Conservation (phyloP, 768 basidiomycete genomes). For the Termitomyces sp. region DNA sequence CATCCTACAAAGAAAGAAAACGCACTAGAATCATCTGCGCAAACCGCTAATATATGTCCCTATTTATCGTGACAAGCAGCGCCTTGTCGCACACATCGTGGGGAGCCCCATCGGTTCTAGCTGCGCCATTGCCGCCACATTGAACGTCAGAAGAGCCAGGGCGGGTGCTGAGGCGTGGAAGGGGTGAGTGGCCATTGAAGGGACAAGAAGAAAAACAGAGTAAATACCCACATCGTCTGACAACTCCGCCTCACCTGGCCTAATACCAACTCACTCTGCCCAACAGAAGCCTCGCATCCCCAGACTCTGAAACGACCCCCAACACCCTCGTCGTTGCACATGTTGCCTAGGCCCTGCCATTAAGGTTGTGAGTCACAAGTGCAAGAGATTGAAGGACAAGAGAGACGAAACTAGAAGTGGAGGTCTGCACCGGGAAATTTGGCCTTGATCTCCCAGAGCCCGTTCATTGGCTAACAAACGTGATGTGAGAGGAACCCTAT, state of each 20-base stretch:
- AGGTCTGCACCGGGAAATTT: too few relatives aligned
- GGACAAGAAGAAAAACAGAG: not conserved
- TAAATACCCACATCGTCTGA: slow-evolving; percentile 43
- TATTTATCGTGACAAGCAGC: slow-evolving; percentile 79
- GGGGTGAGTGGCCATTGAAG: not conserved
- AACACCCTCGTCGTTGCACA: too few relatives aligned
- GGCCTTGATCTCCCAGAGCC: too few relatives aligned
- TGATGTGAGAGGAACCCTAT: too few relatives aligned
- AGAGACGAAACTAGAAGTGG: too few relatives aligned
- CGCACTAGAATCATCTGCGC: slow-evolving; percentile 86
- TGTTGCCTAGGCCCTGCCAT: too few relatives aligned
- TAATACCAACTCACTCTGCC: too few relatives aligned
- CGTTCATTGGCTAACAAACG: too few relatives aligned
- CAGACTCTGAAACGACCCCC: too few relatives aligned
- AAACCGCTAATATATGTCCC: slow-evolving; percentile 93
- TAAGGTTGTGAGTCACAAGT: too few relatives aligned
- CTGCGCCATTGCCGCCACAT: slow-evolving; percentile 67
- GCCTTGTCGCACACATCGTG: slow-evolving; percentile 80
- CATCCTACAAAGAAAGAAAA: not conserved
- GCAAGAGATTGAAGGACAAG: too few relatives aligned
- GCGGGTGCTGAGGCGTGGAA: slow-evolving; percentile 15
- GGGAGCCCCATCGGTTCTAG: slow-evolving; percentile 93
- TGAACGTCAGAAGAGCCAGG: slow-evolving; percentile 55
- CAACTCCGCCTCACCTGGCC: slow-evolving; percentile 64
- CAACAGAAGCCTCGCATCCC: too few relatives aligned